Evolutionary conservation across 202 grass and related monocot genomes (phyloP), one percentile per base, ranked within the genome.

Genomic region (Cymbopogon flexuosus): DNA sequence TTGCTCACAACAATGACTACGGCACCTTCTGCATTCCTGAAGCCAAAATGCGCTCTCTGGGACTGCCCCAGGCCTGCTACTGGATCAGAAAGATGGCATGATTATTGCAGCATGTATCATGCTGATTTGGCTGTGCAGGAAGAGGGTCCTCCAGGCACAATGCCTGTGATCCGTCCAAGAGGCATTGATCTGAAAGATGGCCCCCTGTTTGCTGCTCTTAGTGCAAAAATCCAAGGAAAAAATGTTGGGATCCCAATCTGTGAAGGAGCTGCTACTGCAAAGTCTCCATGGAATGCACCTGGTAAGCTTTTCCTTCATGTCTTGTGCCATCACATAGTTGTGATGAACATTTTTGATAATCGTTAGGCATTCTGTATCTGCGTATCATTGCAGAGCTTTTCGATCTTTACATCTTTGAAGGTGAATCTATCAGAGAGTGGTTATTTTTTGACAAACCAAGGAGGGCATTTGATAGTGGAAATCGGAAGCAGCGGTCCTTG

Each of bases 361-460:
- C 42, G 18, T 29, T 86, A 7, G 29, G 42, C 27, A 56, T 70
- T 83, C 66, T 82, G 19, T 86, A 64, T 77, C 54, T 83, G 59
- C 78, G 19, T 86, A 64, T 77, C 54, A 34, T 81, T 79, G 76
- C 83, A 99, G 92, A 99, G 78, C 87, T 99, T 78, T 99, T 99
- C 18, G 88, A 99, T 88, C 90, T 99, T 68, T 93, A 88, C 75
- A 92, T 99, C 45, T 88, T 99, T 69, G 85, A 99, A 69, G 96
- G 92, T 5, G 92, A 99, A 88, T 93, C 92, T 70, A 89, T 96
- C 57, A 93, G 96, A 86, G 92, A 99, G 65, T 99, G 92, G 92
- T 81, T 99, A 49, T 99, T 99, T 73, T 93, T 99, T 88, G 96
- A 99, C 87, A 99, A 93, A 78, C 96, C 92, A 41, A 89, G 96